Evolutionary conservation across 1,139 yeast species (phyloP), one percentile per base, ranked within the genome.

Genomic region (Diutina rugosa): DNA sequence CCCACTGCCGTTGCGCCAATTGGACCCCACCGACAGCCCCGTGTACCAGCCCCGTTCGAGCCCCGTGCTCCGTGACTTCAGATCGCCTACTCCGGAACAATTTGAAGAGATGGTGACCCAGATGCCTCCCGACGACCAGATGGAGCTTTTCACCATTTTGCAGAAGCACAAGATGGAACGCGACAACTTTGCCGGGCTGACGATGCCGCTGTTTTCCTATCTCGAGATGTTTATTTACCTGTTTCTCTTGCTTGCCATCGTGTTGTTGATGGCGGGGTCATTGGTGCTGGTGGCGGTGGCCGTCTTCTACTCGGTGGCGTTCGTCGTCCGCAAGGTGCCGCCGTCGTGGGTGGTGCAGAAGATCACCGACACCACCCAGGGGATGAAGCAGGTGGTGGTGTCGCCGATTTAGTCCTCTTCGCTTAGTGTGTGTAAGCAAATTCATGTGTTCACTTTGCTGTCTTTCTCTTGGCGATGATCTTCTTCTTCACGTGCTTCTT

Each of bases 401-500:
- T 21, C 28, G 8, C 46, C 26, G 16, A 45, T 45, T 45, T 45
- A 44, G 41, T 1, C 41, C 12, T 35, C 14, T 1, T 30, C n/a
- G n/a, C n/a, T 41, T n/a, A 4, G 16, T 41, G n/a, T 6, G 12
- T 41, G 14, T 14, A 41, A 12, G 45, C 14, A n/a, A 9, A 2
- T 46, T 16, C 21, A 16, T 12, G 14, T 21, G 41, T n/a, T 49
- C 10, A 49, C 35, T 49, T 49, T 28, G 35, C 51, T 1, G 53
- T 49, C 18, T 49, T 49, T 12, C 53, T 16, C 65, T 86, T 87
- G 61, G 76, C 82, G 6, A 85, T 76, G 51, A 86, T 71, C 67
- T 85, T 86, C 79, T 93, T 93, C 73, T 93, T 93, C 48, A 90
- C 71, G 69, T 88, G 90, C 69, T 95, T 95, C 69, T 93, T 93